phyloP scores from a whole-genome alignment of 1,284 basidiomycete genomes.

The Cryptococcus sp. region DNA sequence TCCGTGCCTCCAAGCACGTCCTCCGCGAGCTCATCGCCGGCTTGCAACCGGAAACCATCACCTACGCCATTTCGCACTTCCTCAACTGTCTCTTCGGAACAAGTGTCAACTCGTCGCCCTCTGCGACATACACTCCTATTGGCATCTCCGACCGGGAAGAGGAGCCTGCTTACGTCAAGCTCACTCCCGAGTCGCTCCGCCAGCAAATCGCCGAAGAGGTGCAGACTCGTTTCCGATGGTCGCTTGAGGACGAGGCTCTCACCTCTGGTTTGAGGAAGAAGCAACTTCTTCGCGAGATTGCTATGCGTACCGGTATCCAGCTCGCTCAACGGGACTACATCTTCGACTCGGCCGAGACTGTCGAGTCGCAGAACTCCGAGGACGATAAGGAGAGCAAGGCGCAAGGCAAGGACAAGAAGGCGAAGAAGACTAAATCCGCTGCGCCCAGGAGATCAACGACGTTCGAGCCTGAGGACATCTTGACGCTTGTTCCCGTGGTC shows the following conservation, averaged over 20 bases:
- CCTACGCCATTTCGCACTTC: conserved; percentile 59
- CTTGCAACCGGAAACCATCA: conserved; percentile 51
- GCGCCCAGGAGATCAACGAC: conserved; percentile 30
- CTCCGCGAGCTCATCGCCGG: conserved; percentile 54
- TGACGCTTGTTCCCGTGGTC: conserved; percentile 59
- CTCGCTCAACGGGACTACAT: conserved; percentile 58
- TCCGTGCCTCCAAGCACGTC: conserved; percentile 60
- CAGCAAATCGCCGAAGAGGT: conserved; percentile 54
- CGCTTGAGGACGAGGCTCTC: conserved; percentile 53
- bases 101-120: conserved; percentile 53
- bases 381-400: conserved; percentile 35
- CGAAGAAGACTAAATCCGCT: conserved; percentile 44
- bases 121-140: conserved; percentile 50
- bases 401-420: conserved; percentile 39
- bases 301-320: conserved; percentile 59
- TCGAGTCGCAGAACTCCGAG: conserved; percentile 27
- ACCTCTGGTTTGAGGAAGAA: conserved; percentile 49
- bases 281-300: conserved; percentile 59
- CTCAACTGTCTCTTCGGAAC: conserved; percentile 62
- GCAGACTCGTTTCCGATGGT: conserved; percentile 57
- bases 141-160: conserved; percentile 33
- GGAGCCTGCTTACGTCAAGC: conserved; percentile 54
- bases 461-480: conserved; percentile 59
- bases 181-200: conserved; percentile 57
- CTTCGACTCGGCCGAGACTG: conserved; percentile 38